A percentile compares a stretch with the other conserved stretches of the same genome.
Evolutionary conservation across 148 eudicot genomes (phyloP).

Genomic region (Oxyria digyna): DNA sequence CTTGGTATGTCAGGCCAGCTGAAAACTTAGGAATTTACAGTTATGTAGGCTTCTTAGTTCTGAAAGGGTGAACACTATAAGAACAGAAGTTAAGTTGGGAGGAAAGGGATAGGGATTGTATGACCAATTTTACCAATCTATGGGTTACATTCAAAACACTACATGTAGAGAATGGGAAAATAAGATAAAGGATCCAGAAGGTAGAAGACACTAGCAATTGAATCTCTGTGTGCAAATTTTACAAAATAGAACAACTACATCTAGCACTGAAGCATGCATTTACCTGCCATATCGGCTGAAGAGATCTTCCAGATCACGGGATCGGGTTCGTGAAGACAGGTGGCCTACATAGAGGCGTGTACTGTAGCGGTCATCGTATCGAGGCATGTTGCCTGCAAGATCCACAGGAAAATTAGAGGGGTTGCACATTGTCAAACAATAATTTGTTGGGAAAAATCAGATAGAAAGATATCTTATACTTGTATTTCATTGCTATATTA

Average conservation of each 20-base stretch:
- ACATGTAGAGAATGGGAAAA: too few relatives aligned
- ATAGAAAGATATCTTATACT: not conserved
- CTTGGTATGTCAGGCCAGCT: not conserved
- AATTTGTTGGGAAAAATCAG: not conserved
- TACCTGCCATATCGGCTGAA: slow-evolving; percentile 10
- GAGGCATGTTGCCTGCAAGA: slow-evolving; percentile 7
- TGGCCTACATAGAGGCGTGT: slow-evolving; percentile 10
- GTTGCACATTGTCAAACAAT: not conserved
- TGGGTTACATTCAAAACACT: too few relatives aligned
- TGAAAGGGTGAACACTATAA: not conserved
- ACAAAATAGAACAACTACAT: not conserved
- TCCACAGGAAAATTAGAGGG: not conserved
- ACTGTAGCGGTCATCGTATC: slow-evolving; percentile 9
- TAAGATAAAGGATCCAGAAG: not conserved
- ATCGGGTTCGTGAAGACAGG: slow-evolving; percentile 9
- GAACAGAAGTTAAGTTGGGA: not conserved
- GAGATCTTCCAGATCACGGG: slow-evolving; percentile 9
- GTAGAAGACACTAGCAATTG: not conserved
- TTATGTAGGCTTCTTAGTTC: not conserved
- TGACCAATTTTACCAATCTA: too few relatives aligned
- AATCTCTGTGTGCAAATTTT: not conserved
- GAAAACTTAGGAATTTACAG: not conserved
- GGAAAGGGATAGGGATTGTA: not conserved
- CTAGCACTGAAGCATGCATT: not conserved
- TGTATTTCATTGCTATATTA: not conserved